These are phyloP conservation scores for Lachancea meyersii DNA, from an alignment of 805 yeast genomes.

Conservation along the genomic window DNA sequence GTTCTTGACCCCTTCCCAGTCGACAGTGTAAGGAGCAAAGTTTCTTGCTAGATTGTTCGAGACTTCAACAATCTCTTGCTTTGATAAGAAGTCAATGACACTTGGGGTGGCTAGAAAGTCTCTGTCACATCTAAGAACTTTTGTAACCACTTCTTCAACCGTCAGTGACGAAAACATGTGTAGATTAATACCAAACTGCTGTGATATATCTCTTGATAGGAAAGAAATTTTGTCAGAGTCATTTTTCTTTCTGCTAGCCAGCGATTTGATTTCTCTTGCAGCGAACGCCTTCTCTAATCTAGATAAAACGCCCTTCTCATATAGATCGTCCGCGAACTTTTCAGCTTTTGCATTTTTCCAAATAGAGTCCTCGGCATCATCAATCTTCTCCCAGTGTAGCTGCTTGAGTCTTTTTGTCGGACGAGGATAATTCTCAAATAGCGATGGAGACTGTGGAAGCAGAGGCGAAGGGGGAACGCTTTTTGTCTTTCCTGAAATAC, in stretches of 20 bases:
- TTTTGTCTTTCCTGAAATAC: conserved; percentile 1
- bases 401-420: conserved; percentile 82
- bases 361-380: conserved; percentile 74
- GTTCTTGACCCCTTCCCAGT: conserved; percentile 46
- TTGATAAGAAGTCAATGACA: conserved; percentile 77
- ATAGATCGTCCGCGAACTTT: conserved; percentile 51
- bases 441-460: conserved; percentile 29
- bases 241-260: conserved; percentile 41
- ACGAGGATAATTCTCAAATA: conserved; percentile 50
- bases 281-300: conserved; percentile 85
- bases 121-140: conserved; percentile 67
- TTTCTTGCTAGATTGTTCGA: conserved; percentile 64
- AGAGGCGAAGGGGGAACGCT: conserved; percentile 30
- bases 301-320: conserved; percentile 70
- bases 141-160: conserved; percentile 62
- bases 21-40: conserved; percentile 74
- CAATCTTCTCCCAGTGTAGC: conserved; percentile 94
- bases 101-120: conserved; percentile 64
- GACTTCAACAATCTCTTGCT: conserved; percentile 68
- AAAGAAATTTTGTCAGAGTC: conserved; percentile 56
- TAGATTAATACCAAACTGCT: conserved; percentile 89
- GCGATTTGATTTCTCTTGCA: conserved; percentile 61
- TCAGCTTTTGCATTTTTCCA: conserved; percentile 69
- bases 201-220: conserved; percentile 79
- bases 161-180: conserved; percentile 62